Percentiles rank a stretch among this genome's conserved stretches.
Evolutionary conservation across 805 yeast species (phyloP).

Genomic region (Debaryomyces hansenii): DNA sequence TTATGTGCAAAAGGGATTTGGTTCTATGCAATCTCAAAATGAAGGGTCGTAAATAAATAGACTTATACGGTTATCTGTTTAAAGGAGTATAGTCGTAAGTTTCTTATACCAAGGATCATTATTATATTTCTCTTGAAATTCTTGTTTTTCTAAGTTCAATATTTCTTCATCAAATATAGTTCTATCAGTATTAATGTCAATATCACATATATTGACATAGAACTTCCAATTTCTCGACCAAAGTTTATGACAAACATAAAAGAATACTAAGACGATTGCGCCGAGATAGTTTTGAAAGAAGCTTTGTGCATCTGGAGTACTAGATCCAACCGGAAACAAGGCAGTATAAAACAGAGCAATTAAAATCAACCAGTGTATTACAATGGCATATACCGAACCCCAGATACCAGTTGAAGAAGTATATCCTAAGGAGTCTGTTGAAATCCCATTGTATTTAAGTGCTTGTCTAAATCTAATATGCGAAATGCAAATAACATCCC

Average conservation of each 20-base stretch:
- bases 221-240: constrained; percentile 30
- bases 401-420: constrained; percentile 39
- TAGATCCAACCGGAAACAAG: constrained; percentile 35
- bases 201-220: constrained; percentile 24
- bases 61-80: no score
- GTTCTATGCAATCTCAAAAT: no score
- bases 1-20: no score
- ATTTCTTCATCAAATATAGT: constrained; percentile 35
- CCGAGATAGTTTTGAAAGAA: constrained; percentile 37
- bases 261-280: constrained; percentile 28
- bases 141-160: constrained; percentile 27
- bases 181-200: constrained; percentile 29
- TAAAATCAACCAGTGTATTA: constrained; percentile 31
- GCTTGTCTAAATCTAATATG: constrained; percentile 42
- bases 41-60: no score
- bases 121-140: constrained; percentile 18
- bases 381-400: constrained; percentile 37
- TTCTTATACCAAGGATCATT: constrained; percentile 13
- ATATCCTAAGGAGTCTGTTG: constrained; percentile 30
- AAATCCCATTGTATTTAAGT: constrained; percentile 29
- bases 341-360: constrained; percentile 47
- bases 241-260: constrained; percentile 33
- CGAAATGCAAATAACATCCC: constrained; percentile 41
- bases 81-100: constrained; percentile 5
- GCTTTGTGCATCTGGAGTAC: constrained; percentile 24